Conservation (phyloP, 2,329 filamentous ascomycete species). For the Tolypocladium tundrense region DNA sequence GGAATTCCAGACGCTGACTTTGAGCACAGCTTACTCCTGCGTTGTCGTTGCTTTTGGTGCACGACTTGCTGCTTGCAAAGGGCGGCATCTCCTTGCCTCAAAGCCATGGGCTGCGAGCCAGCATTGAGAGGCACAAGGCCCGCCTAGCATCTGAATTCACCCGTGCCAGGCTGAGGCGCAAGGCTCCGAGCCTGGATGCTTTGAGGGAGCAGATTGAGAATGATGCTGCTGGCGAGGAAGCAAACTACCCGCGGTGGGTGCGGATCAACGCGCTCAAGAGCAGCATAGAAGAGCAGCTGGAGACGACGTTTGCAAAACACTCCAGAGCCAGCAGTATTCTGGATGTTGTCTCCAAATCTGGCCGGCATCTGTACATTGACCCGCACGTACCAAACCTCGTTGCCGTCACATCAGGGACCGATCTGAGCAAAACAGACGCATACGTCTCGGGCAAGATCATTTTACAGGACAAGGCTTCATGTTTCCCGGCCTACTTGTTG, state of each 20-base stretch:
- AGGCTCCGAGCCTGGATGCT: constrained; percentile 56
- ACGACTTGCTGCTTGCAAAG: constrained; percentile 78
- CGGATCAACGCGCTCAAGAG: constrained; percentile 73
- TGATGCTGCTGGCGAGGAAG: constrained; percentile 36
- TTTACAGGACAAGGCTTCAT: constrained; percentile 92
- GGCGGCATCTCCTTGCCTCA: constrained; percentile 72
- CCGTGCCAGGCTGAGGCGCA: constrained; percentile 63
- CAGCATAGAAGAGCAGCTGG: constrained; percentile 60
- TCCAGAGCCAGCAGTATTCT: constrained; percentile 42
- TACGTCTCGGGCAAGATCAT: constrained; percentile 74
- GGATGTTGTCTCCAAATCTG: constrained; percentile 37
- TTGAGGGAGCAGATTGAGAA: constrained; percentile 50
- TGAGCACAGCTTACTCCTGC: constrained; percentile 61
- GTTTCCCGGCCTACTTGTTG: constrained; percentile 86
- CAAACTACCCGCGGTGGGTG: constrained; percentile 78
- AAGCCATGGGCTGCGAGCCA: constrained; percentile 64
- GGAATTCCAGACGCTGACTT: constrained; percentile 3
- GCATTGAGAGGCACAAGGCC: constrained; percentile 72
- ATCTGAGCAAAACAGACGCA: constrained; percentile 62
- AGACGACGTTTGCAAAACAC: constrained; percentile 61
- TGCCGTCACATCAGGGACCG: constrained; percentile 60
- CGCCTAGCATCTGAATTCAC: constrained; percentile 75
- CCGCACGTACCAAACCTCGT: constrained; percentile 73
- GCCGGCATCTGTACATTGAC: constrained; percentile 60
- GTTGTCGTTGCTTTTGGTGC: constrained; percentile 70